phyloP scores from a whole-genome alignment of 192 early-diverging fungal species.

The Entrophospora sp. region DNA sequence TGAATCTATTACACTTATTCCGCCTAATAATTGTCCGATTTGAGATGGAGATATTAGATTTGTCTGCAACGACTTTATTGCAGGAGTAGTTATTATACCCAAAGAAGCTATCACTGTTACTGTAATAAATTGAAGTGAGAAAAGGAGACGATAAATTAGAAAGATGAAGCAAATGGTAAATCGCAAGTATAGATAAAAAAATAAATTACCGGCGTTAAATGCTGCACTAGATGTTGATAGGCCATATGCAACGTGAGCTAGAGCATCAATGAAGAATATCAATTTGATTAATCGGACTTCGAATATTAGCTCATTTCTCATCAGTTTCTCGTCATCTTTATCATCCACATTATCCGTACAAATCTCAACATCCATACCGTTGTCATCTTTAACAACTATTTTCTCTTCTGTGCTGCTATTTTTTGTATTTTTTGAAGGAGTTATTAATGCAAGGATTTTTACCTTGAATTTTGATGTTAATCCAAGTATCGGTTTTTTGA shows the following conservation, averaged over 20 bases:
- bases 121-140: conserved; percentile 15
- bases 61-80: conserved; percentile 33
- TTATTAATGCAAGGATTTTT: neutral
- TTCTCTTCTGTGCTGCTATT: neutral
- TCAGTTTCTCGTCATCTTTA: neutral
- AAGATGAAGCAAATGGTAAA: neutral
- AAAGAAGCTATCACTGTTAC: conserved; percentile 27
- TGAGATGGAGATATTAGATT: conserved; percentile 32
- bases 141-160: neutral
- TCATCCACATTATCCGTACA: too few species aligned
- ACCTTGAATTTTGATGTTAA: too few species aligned
- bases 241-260: conserved; percentile 26
- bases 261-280: conserved; percentile 25
- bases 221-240: conserved; percentile 12
- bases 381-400: neutral
- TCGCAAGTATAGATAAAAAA: too few species aligned
- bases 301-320: conserved; percentile 19
- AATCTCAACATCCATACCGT: too few species aligned
- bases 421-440: neutral
- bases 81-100: conserved; percentile 29
- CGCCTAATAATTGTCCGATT: conserved; percentile 40
- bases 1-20: conserved; percentile 38
- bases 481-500: neutral
- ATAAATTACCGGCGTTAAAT: conserved; percentile 12
- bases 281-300: conserved; percentile 37